These are phyloP conservation scores for Solanum hybrid DNA, from an alignment of 305 asterid genomes.

Conservation along the genomic window DNA sequence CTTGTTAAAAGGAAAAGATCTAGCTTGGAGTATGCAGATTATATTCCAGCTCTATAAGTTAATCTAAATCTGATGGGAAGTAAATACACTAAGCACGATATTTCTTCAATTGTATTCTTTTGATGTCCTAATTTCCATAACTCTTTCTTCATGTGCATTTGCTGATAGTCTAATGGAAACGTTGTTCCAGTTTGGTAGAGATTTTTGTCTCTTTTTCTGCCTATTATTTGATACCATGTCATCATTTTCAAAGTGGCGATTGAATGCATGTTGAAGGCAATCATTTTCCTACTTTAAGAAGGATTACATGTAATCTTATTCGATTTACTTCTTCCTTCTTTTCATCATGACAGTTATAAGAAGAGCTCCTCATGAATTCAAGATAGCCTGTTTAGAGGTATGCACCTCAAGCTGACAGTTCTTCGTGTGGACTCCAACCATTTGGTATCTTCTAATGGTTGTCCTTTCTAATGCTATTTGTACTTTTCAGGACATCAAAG, in stretches of 20 bases:
- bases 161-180: not conserved
- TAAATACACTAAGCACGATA: not conserved
- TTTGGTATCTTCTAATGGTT: not conserved
- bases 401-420: not conserved
- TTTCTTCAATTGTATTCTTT: not conserved
- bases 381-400: conserved; percentile 98
- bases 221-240: not conserved
- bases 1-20: not conserved
- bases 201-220: not conserved
- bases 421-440: not conserved
- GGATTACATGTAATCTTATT: not conserved
- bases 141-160: not conserved
- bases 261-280: not conserved
- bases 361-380: conserved; percentile 99
- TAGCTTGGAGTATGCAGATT: not conserved
- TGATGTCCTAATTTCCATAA: not conserved
- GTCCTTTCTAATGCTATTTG: not conserved
- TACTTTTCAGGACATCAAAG: conserved; percentile 76
- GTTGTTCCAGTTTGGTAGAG: not conserved
- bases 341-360: conserved; percentile 61
- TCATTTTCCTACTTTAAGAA: not conserved
- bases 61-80: not conserved
- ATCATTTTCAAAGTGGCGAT: not conserved
- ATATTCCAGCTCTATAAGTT: not conserved
- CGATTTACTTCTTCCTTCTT: not conserved